phyloP scores from a whole-genome alignment of 345 rosid genomes.

The Euclidium syriacum region DNA sequence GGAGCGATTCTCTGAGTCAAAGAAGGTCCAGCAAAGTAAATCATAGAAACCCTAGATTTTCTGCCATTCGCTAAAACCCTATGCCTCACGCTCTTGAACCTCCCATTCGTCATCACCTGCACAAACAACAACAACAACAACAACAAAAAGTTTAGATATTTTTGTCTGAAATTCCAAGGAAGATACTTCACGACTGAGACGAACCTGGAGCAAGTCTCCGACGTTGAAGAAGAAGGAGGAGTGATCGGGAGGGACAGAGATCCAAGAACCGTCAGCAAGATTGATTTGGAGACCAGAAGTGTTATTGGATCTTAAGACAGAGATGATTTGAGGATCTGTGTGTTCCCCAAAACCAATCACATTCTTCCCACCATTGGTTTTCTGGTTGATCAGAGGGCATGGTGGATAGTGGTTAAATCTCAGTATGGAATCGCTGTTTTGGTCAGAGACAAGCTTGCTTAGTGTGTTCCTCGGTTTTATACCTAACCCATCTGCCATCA shows the following conservation, averaged over 20 bases:
- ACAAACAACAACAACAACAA: not conserved
- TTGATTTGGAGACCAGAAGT: conserved; percentile 81
- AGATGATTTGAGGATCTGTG: conserved; percentile 88
- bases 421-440: conserved; percentile 58
- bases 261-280: conserved; percentile 58
- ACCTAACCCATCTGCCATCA: conserved; percentile 69
- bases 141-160: not conserved
- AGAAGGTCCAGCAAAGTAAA: conserved; percentile 87
- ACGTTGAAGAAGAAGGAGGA: conserved; percentile 75
- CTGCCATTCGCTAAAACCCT: conserved; percentile 58
- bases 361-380: conserved; percentile 14
- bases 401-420: conserved; percentile 82
- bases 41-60: conserved; percentile 72
- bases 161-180: not conserved
- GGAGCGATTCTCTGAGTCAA: conserved; percentile 57
- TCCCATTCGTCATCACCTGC: conserved; percentile 91
- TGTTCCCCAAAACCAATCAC: conserved; percentile 84
- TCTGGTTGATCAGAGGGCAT: conserved; percentile 26
- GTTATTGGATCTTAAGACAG: conserved; percentile 76
- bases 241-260: conserved; percentile 74
- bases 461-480: conserved; percentile 51
- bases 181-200: not conserved
- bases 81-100: conserved; percentile 80
- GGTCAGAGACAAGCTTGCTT: conserved; percentile 63
- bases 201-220: conserved; percentile 78